These are phyloP conservation scores for Candida sakaeoensis DNA, from an alignment of 805 yeast species.

Conservation along the genomic window DNA sequence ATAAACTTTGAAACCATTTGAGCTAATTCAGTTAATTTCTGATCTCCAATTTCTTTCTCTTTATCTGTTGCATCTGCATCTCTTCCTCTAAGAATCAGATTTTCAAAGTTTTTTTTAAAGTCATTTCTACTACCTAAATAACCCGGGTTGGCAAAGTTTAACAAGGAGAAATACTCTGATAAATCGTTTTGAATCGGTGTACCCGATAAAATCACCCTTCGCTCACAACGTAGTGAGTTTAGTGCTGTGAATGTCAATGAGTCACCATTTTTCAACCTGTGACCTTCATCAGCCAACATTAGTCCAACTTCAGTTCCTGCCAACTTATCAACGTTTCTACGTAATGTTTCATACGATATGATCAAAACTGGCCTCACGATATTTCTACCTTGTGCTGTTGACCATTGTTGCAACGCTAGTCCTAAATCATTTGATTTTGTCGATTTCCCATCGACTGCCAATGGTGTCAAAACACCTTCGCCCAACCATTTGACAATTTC, in stretches of 20 bases:
- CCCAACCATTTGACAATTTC: slow-evolving; percentile 97
- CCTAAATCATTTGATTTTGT: slow-evolving; percentile 64
- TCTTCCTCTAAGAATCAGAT: slow-evolving; percentile 75
- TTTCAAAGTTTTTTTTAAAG: slow-evolving; percentile 81
- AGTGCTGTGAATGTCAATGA: slow-evolving; percentile 81
- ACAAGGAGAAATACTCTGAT: slow-evolving; percentile 93
- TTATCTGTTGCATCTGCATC: slow-evolving; percentile 86
- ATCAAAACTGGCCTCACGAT: slow-evolving; percentile 91
- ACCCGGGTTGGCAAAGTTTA: slow-evolving; percentile 95
- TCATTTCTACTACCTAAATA: slow-evolving; percentile 79
- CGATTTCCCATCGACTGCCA: slow-evolving; percentile 86
- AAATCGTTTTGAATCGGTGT: slow-evolving; percentile 93
- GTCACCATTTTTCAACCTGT: slow-evolving; percentile 92
- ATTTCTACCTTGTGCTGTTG: slow-evolving; percentile 80
- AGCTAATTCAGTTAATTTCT: slow-evolving; percentile 65
- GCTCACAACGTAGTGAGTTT: slow-evolving; percentile 75
- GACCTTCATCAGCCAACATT: slow-evolving; percentile 95
- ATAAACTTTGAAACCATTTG: slow-evolving; percentile 82
- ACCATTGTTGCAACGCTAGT: slow-evolving; percentile 78
- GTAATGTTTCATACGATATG: slow-evolving; percentile 87
- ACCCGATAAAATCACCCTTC: slow-evolving; percentile 88
- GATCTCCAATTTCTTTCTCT: slow-evolving; percentile 67
- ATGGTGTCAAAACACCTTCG: slow-evolving; percentile 82
- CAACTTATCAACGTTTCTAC: slow-evolving; percentile 75
- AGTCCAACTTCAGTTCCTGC: slow-evolving; percentile 85